Conservation (phyloP, 164 flowering plant species). For the Houttuynia cordata region DNA sequence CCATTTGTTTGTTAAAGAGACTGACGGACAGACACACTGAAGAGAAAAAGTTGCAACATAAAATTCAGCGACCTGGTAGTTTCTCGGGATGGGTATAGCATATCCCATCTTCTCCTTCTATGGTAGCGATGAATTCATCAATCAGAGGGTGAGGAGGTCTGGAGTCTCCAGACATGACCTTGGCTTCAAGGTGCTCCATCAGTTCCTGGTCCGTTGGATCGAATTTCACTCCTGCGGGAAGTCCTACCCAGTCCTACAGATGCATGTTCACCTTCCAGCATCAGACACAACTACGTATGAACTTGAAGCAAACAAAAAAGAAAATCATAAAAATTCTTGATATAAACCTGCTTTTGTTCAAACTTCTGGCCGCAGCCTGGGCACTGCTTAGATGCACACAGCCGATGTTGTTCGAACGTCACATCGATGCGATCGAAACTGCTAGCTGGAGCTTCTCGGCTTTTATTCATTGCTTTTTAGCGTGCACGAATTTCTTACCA, state of each 20-base stretch:
- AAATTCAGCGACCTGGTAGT: slow-evolving; percentile 48
- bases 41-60: too few relatives aligned
- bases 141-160: slow-evolving; percentile 78
- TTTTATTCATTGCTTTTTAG: slow-evolving; percentile 26
- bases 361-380: slow-evolving; percentile 94
- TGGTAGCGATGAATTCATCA: slow-evolving; percentile 83
- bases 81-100: slow-evolving; percentile 95
- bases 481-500: neutral
- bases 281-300: neutral
- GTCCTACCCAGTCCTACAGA: slow-evolving; percentile 36
- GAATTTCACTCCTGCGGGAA: slow-evolving; percentile 96
- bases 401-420: slow-evolving; percentile 86
- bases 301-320: neutral
- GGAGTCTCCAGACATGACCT: slow-evolving; percentile 32
- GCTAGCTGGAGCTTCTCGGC: slow-evolving; percentile 36
- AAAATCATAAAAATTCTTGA: slow-evolving; percentile 2
- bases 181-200: slow-evolving; percentile 74
- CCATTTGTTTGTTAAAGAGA: too few relatives aligned
- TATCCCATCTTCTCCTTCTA: slow-evolving; percentile 84
- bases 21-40: too few relatives aligned
- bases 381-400: slow-evolving; percentile 85
- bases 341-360: slow-evolving; percentile 82
- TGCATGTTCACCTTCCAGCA: too few relatives aligned
- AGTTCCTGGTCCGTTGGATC: slow-evolving; percentile 88
- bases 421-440: slow-evolving; percentile 88